phyloP scores from a whole-genome alignment of 2,329 filamentous ascomycete species.

The Aspergillus tamarii region DNA sequence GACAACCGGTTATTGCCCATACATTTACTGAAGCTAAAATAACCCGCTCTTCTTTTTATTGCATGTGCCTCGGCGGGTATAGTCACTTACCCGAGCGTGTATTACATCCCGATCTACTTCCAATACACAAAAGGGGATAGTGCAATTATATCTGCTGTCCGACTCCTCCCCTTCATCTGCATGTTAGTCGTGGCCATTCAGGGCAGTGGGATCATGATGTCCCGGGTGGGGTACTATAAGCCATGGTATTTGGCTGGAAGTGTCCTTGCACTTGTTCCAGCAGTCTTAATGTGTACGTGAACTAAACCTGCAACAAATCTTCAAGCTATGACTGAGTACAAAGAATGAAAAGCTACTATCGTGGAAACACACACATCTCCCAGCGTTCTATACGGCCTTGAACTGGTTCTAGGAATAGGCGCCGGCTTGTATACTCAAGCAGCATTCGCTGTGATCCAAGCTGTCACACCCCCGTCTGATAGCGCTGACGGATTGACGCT shows the following conservation, averaged over 20 bases:
- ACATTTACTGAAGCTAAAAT: slow-evolving; percentile 19
- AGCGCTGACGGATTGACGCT: too few relatives aligned
- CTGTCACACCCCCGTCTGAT: too few relatives aligned
- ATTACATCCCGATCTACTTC: slow-evolving; percentile 61
- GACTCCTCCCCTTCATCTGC: slow-evolving; percentile 37
- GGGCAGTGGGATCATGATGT: slow-evolving; percentile 26
- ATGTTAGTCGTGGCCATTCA: slow-evolving; percentile 27
- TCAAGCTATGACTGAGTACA: too few relatives aligned
- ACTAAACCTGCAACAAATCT: too few relatives aligned
- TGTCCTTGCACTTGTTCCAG: neutral
- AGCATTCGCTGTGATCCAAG: too few relatives aligned
- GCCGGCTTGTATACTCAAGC: too few relatives aligned
- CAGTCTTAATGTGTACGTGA: neutral
- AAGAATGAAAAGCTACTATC: too few relatives aligned
- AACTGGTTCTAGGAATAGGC: too few relatives aligned
- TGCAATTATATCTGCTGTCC: slow-evolving; percentile 32
- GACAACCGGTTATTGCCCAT: slow-evolving; percentile 54
- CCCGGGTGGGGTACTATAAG: slow-evolving; percentile 25
- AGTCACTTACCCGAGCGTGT: slow-evolving; percentile 31
- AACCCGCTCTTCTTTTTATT: slow-evolving; percentile 49
- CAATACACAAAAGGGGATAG: slow-evolving; percentile 53
- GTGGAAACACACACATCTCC: too few relatives aligned
- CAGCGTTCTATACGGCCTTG: too few relatives aligned
- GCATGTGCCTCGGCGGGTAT: slow-evolving; percentile 30
- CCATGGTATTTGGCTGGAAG: slow-evolving; percentile 30